These are phyloP conservation scores for Lipomyces mesembrius DNA, from an alignment of 805 yeast species.

Conservation along the genomic window DNA sequence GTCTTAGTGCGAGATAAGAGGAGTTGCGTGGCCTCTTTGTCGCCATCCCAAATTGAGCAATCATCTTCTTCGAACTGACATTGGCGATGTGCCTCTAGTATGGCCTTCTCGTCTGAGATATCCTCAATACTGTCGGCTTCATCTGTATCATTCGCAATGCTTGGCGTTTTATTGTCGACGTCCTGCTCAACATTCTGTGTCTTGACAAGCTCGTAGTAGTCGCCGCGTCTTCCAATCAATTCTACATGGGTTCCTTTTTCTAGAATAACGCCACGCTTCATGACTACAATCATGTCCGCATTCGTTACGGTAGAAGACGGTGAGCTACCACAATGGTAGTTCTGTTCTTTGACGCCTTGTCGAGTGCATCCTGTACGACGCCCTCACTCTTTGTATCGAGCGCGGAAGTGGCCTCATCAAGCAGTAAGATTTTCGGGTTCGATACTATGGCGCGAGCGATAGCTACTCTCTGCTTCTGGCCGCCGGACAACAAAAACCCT, in stretches of 20 bases:
- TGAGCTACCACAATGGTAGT: constrained; percentile 61
- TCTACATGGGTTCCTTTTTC: constrained; percentile 48
- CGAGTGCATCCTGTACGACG: constrained; percentile 50
- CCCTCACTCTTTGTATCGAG: no score
- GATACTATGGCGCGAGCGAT: no score
- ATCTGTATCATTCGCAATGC: constrained; percentile 16
- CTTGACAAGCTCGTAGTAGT: constrained; percentile 42
- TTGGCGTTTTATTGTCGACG: constrained; percentile 16
- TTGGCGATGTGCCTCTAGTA: constrained; percentile 9
- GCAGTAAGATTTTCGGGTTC: constrained; percentile 28
- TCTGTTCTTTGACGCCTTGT: constrained; percentile 41
- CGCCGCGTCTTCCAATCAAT: constrained; percentile 39
- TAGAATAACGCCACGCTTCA: constrained; percentile 52
- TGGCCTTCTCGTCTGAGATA: constrained; percentile 30
- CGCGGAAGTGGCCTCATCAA: no score
- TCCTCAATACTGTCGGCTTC: constrained; percentile 20
- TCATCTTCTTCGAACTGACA: background rate
- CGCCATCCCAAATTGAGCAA: background rate
- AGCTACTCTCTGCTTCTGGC: no score
- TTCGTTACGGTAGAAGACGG: constrained; percentile 56
- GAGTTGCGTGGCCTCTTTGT: constrained; percentile 18
- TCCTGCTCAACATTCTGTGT: constrained; percentile 40
- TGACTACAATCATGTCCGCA: constrained; percentile 49
- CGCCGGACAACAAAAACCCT: constrained; percentile 63
- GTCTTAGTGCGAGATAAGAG: constrained; percentile 26